phyloP scores from a whole-genome alignment of 2,329 filamentous ascomycete species.

The Pseudogymnoascus sp. region DNA sequence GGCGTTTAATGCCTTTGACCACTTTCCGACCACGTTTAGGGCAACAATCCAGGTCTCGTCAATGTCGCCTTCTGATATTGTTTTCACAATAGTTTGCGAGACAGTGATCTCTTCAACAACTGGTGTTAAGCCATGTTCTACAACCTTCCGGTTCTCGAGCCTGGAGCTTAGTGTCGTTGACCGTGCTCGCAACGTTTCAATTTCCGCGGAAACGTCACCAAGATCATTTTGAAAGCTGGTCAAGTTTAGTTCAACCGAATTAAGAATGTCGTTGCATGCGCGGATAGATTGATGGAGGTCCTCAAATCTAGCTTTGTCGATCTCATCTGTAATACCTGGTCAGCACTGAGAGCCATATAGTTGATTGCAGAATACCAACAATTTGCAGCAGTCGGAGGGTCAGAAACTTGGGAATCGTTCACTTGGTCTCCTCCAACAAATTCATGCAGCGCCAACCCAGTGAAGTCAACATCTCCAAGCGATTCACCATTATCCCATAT shows the following conservation, averaged over 20 bases:
- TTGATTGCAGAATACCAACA: conserved; percentile 45
- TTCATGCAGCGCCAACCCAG: conserved; percentile 65
- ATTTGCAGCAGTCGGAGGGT: conserved; percentile 59
- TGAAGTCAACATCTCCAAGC: conserved; percentile 65
- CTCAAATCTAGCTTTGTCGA: conserved; percentile 77
- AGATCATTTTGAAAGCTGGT: conserved; percentile 91
- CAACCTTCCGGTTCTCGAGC: conserved; percentile 79
- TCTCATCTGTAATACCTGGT: conserved; percentile 50
- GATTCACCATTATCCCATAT: conserved; percentile 32
- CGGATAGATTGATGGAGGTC: conserved; percentile 82
- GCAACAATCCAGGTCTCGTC: conserved; percentile 84
- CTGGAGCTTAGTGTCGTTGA: conserved; percentile 77
- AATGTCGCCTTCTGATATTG: conserved; percentile 80
- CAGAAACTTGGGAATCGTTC: conserved; percentile 32
- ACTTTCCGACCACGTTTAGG: conserved; percentile 74
- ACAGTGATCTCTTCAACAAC: conserved; percentile 88
- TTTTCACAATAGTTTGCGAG: conserved; percentile 72
- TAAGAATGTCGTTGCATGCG: conserved; percentile 87
- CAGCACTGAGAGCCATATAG: conserved; percentile 14
- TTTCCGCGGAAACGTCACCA: conserved; percentile 85
- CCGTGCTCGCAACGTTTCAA: conserved; percentile 82
- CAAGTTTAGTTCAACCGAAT: conserved; percentile 86
- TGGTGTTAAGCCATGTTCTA: conserved; percentile 80
- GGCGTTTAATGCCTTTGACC: conserved; percentile 63
- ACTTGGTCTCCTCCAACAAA: conserved; percentile 16